Conservation (phyloP, 164 flowering plant species). For the Chloranthus sessilifolius region DNA sequence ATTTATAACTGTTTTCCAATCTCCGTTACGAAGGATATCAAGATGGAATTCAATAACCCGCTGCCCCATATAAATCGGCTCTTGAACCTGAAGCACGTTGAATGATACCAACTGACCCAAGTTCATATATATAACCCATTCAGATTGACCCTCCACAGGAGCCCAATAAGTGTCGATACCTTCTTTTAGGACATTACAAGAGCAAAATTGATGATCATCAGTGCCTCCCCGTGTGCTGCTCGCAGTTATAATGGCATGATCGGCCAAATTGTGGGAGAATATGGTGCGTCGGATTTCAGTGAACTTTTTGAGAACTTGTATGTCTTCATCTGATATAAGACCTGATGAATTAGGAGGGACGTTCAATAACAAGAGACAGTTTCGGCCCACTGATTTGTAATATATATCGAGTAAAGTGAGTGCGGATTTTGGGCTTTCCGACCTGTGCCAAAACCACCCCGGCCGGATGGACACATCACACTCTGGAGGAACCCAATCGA, state of each 20-base stretch:
- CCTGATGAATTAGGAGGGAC: slow-evolving; percentile 96
- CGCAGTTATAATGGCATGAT: slow-evolving; percentile 38
- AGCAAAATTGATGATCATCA: slow-evolving; percentile 30
- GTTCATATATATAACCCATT: slow-evolving; percentile 53
- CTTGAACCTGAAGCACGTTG: slow-evolving; percentile 76
- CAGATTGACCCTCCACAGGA: slow-evolving; percentile 45
- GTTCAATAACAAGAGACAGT: slow-evolving; percentile 77
- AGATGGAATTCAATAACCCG: slow-evolving; percentile 58
- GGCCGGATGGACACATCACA: slow-evolving; percentile 98
- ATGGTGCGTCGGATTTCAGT: slow-evolving; percentile 46
- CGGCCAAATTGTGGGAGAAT: slow-evolving; percentile 69
- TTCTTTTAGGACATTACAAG: slow-evolving; percentile 49
- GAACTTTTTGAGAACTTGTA: slow-evolving; percentile 72
- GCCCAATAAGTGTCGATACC: slow-evolving; percentile 78
- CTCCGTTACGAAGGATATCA: slow-evolving; percentile 37
- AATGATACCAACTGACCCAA: slow-evolving; percentile 37
- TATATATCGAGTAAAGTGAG: slow-evolving; percentile 71
- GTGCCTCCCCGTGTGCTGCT: slow-evolving; percentile 63
- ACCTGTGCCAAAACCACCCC: slow-evolving; percentile 98
- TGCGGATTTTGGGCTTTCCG: slow-evolving; percentile 82
- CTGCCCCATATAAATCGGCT: slow-evolving; percentile 96
- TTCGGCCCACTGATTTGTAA: slow-evolving; percentile 83
- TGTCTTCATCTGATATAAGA: slow-evolving; percentile 79
- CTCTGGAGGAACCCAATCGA: slow-evolving; percentile 93
- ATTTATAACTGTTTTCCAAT: slow-evolving; percentile 41